These are phyloP conservation scores for Monotropa hypopitys DNA, from an alignment of 179 eudicot species.

Conservation along the genomic window DNA sequence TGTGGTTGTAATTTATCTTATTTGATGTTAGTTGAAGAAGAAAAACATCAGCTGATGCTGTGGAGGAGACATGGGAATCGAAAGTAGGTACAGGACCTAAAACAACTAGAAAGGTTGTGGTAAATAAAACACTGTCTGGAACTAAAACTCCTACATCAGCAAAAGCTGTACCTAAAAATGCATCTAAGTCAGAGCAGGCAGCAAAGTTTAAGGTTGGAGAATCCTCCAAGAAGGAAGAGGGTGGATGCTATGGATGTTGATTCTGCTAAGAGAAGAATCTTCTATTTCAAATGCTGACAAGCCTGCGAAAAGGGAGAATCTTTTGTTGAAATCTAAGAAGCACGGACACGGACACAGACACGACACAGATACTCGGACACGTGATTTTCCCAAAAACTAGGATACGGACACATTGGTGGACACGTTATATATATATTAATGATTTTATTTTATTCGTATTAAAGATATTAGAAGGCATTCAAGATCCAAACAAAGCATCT, in stretches of 20 bases:
- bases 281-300: constrained; percentile 14
- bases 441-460: too few species aligned
- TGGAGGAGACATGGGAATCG: constrained; percentile 20
- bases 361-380: too few species aligned
- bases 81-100: constrained; percentile 24
- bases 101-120: too few species aligned
- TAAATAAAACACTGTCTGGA: too few species aligned
- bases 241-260: constrained; percentile 12
- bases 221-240: constrained; percentile 19
- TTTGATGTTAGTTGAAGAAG: constrained; percentile 27
- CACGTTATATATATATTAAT: too few species aligned
- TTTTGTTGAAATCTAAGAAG: constrained; percentile 14
- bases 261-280: constrained; percentile 11
- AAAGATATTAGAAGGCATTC: too few species aligned
- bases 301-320: constrained; percentile 19
- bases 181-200: constrained; percentile 15
- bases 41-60: constrained; percentile 21
- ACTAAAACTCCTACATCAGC: too few species aligned
- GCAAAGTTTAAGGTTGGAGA: constrained; percentile 22
- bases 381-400: too few species aligned
- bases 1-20: neutral
- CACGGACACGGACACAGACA: too few species aligned
- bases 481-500: too few species aligned
- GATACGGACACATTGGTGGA: too few species aligned
- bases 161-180: constrained; percentile 16